A percentile compares a stretch with the other conserved stretches of the same genome.
These are phyloP conservation scores for Solanum peruvianum DNA, from an alignment of 257 asterid species.

Conservation along the genomic window DNA sequence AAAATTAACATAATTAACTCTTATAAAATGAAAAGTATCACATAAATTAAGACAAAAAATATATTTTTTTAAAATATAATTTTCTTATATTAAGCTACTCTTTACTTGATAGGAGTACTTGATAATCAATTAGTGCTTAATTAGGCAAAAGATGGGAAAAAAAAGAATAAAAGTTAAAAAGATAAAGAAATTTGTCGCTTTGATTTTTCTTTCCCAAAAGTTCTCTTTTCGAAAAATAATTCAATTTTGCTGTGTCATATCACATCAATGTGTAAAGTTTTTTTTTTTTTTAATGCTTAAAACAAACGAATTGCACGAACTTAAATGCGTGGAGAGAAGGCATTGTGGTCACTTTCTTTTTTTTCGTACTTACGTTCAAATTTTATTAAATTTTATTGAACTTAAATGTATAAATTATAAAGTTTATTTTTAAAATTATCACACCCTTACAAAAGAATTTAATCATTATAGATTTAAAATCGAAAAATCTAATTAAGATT, in stretches of 20 bases:
- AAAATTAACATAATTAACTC: too few relatives aligned
- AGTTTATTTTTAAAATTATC: not conserved
- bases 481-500: too few relatives aligned
- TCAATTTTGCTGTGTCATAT: not conserved
- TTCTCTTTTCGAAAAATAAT: not conserved
- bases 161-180: not conserved
- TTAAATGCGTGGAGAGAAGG: not conserved
- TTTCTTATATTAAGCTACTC: not conserved
- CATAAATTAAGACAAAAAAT: too few relatives aligned
- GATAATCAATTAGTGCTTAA: not conserved
- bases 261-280: not conserved
- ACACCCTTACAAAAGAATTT: not conserved
- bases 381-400: not conserved
- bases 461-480: rapidly evolving
- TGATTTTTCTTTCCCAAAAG: not conserved
- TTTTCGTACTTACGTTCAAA: rapidly evolving
- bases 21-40: rapidly evolving
- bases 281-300: not conserved
- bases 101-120: not conserved
- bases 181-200: not conserved
- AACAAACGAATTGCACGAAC: not conserved
- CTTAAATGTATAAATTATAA: not conserved
- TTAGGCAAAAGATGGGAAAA: not conserved
- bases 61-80: not conserved
- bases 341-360: not conserved